Conservation (phyloP, 2,329 filamentous ascomycete species). For the Colletotrichum kahawae region DNA sequence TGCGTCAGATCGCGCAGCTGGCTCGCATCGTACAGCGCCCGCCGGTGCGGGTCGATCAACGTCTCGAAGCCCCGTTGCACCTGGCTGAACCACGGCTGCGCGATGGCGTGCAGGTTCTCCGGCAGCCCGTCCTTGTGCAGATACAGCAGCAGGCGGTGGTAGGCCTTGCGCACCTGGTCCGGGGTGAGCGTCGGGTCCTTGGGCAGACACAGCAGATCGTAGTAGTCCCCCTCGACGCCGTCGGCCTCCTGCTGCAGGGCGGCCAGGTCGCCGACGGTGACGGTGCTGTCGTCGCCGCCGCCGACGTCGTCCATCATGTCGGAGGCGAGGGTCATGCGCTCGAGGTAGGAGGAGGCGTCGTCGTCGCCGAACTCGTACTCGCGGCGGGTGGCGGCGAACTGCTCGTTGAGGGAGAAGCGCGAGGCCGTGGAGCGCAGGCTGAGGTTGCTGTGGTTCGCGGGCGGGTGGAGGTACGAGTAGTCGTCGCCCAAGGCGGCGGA, state of each 20-base stretch:
- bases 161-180: conserved; percentile 47
- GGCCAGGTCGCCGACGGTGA: not conserved
- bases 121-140: conserved; percentile 50
- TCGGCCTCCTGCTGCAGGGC: not conserved
- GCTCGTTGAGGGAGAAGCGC: conserved; percentile 51
- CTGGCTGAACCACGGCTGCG: conserved; percentile 44
- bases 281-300: conserved; percentile 24
- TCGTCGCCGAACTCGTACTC: conserved; percentile 55
- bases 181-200: conserved; percentile 33
- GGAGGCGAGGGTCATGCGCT: conserved; percentile 33
- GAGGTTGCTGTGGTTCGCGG: conserved; percentile 19
- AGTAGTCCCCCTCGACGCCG: conserved; percentile 38
- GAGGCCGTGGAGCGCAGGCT: conserved; percentile 42
- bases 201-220: conserved; percentile 51
- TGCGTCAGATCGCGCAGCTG: conserved; percentile 23
- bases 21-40: conserved; percentile 45
- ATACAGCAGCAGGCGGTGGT: conserved; percentile 47
- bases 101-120: conserved; percentile 39
- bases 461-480: conserved; percentile 16
- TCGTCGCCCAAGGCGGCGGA: conserved; percentile 24
- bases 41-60: conserved; percentile 47
- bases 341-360: conserved; percentile 49
- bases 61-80: conserved; percentile 52
- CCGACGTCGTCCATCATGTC: conserved; percentile 19
- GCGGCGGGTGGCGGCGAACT: conserved; percentile 51